A percentile compares a stretch with the other conserved stretches of the same genome.
Evolutionary conservation across 495 filamentous ascomycete species (phyloP).

Genomic region (Clavariopsis aquatica): DNA sequence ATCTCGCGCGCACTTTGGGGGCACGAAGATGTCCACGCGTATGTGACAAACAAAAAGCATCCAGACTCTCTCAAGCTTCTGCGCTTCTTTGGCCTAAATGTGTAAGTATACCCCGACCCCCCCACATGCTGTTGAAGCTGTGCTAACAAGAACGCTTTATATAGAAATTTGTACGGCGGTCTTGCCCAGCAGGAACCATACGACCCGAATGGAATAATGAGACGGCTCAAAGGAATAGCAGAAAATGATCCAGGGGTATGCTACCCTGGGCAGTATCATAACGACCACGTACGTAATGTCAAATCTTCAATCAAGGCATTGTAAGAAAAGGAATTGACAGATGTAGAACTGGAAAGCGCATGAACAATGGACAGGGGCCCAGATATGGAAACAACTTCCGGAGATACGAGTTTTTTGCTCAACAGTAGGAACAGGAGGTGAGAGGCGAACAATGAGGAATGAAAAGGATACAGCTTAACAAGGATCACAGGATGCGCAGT

Average conservation of each 20-base stretch:
- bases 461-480: background rate
- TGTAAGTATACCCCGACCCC: constrained; percentile 40
- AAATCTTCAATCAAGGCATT: background rate
- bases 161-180: constrained; percentile 55
- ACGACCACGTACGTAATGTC: constrained; percentile 46
- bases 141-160: constrained; percentile 17
- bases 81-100: constrained; percentile 61
- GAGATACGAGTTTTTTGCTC: constrained; percentile 61
- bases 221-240: constrained; percentile 47
- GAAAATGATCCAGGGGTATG: constrained; percentile 47
- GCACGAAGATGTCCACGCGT: constrained; percentile 56
- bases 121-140: background rate
- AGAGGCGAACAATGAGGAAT: background rate
- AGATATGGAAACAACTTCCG: constrained; percentile 59
- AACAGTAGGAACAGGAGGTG: constrained; percentile 57
- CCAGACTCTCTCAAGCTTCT: constrained; percentile 55
- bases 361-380: constrained; percentile 60
- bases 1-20: constrained; percentile 56
- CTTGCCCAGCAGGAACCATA: constrained; percentile 59
- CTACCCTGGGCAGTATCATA: constrained; percentile 63
- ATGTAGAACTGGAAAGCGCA: constrained; percentile 60
- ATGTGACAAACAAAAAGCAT: constrained; percentile 62
- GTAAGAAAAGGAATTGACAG: background rate
- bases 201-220: constrained; percentile 58
- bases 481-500: constrained; percentile 52